Base-by-base conservation (phyloP, 208 protist genomes). In the Acanthamoeba triangularis region DNA sequence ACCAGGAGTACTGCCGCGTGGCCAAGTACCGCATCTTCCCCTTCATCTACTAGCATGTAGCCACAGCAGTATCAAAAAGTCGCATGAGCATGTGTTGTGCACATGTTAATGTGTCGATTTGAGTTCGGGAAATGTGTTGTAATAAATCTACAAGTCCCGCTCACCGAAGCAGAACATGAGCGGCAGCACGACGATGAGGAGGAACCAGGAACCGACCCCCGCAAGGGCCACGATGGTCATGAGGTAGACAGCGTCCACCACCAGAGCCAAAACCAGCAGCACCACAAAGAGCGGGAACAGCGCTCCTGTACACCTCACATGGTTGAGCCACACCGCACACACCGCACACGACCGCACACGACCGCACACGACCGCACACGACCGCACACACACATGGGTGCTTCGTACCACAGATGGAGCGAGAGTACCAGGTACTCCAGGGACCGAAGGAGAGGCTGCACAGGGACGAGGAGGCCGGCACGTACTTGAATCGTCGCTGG, bases 21-120 rank as follows among this genome's bases (percentile, higher is more conserved):
- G 74, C 74, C 74, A 82, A 82, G 74, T 82, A 82, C 74, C 35
- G 74, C 41, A 82, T 82, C 74, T 82, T 82, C 74, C 74, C 74
- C 35, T 82, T 52, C 74, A 82, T 82, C 44, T 82, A 82, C 44
- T 82, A 82, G n/a, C n/a, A n/a, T n/a, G n/a, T n/a, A n/a, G n/a
- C n/a, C n/a, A n/a, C n/a, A n/a, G n/a, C n/a, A n/a, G n/a, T n/a
- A n/a, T n/a, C n/a, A n/a, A n/a, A n/a, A n/a, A n/a, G n/a, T n/a
- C n/a, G n/a, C n/a, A n/a, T n/a, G n/a, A n/a, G n/a, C n/a, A n/a
- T n/a, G n/a, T n/a, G n/a, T n/a, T n/a, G n/a, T n/a, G n/a, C n/a
- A n/a, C n/a, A n/a, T n/a, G n/a, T n/a, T n/a, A n/a, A n/a, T n/a
- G n/a, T n/a, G n/a, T n/a, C n/a, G n/a, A n/a, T n/a, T n/a, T n/a